These are phyloP conservation scores for Extremus antarcticus DNA, from an alignment of 495 filamentous ascomycete genomes.

Conservation along the genomic window DNA sequence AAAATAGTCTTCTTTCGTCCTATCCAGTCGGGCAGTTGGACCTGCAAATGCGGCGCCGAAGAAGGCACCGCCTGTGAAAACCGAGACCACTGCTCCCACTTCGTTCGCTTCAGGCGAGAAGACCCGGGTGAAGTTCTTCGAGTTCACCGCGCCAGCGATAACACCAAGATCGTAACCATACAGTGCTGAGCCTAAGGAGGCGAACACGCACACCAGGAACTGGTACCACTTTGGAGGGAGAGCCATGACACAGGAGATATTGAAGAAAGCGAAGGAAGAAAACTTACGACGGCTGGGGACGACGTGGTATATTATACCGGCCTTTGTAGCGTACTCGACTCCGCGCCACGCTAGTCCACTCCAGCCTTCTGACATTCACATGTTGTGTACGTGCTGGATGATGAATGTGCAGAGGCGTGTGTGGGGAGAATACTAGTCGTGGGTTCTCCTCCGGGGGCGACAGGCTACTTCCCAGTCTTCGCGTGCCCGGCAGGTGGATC, in stretches of 20 bases:
- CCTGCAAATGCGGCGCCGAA: conserved; percentile 45
- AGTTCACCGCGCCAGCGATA: conserved; percentile 30
- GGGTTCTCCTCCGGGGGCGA: no score
- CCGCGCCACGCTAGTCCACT: no score
- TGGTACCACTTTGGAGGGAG: conserved; percentile 46
- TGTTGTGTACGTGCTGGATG: no score
- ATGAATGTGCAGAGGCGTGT: no score
- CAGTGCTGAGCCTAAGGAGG: conserved; percentile 31
- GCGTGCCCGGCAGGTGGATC: no score
- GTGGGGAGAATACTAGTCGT: no score
- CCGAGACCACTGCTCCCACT: conserved; percentile 55
- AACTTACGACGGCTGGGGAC: not conserved
- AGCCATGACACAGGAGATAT: conserved; percentile 30
- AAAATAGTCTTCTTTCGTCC: conserved; percentile 40
- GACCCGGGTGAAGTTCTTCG: conserved; percentile 33
- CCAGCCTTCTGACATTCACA: no score
- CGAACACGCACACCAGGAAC: conserved; percentile 33
- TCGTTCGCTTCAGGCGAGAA: conserved; percentile 45
- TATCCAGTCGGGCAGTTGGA: conserved; percentile 34
- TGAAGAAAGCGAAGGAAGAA: not conserved
- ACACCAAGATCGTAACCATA: conserved; percentile 36
- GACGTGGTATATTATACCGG: no score
- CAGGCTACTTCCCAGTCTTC: no score
- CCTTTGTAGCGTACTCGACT: no score
- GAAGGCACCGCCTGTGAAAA: conserved; percentile 57